Evolutionary conservation across 2,329 filamentous ascomycete species (phyloP).

Genomic region (Fusarium oligoseptatum): DNA sequence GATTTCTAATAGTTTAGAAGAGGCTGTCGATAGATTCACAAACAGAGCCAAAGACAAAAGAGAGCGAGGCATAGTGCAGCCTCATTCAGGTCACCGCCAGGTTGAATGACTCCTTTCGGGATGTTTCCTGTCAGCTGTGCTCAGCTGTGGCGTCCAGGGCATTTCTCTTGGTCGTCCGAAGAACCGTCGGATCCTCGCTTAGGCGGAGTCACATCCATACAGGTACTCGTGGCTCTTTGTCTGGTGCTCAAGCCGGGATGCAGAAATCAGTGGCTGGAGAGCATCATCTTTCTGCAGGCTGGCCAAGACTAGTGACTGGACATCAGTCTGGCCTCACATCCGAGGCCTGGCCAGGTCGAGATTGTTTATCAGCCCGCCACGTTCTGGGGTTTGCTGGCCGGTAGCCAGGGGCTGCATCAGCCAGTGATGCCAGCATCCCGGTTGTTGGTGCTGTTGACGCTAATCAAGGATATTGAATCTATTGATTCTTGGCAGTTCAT

Average conservation of each 20-base stretch:
- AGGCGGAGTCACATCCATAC: neutral
- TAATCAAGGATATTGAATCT: neutral
- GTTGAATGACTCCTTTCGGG: neutral
- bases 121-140: neutral
- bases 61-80: neutral
- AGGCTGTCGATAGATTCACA: neutral
- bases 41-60: neutral
- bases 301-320: neutral
- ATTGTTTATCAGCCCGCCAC: neutral
- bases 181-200: neutral
- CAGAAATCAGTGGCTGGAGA: neutral
- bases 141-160: neutral
- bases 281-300: neutral
- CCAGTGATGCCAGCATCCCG: neutral
- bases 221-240: neutral
- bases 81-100: neutral
- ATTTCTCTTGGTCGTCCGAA: neutral
- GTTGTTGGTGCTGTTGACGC: neutral
- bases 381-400: neutral
- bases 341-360: neutral
- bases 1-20: neutral
- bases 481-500: neutral
- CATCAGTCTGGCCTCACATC: neutral
- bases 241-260: neutral
- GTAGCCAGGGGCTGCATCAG: neutral